Base-by-base conservation (phyloP, 331 rosid species). In the Stylosanthes scabra region DNA sequence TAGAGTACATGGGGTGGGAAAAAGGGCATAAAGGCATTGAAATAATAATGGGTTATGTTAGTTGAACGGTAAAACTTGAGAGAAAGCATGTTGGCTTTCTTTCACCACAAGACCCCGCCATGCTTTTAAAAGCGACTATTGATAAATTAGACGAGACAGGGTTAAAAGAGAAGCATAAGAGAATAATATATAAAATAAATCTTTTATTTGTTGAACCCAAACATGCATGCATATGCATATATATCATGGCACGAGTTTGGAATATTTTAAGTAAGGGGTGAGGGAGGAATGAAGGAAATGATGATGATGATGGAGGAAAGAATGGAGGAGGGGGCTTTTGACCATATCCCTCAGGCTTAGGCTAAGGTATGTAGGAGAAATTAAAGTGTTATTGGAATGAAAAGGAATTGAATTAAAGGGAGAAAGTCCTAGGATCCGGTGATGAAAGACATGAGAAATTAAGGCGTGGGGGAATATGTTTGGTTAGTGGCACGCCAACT, bases 391-490 rank as follows among this genome's bases (percentile, higher is more conserved):
- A 72, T 63, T 31, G 50, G 73, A 82, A 59, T 20, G 25, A 20
- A 20, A 20, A 20, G 25, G 25, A 20, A 20, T 20, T 20, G 25
- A 20, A 20, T 20, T 20, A 20, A 20, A 20, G 25, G 74, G 76
- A 76, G 76, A 76, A 82, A 82, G 82, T 79, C 90, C 85, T 93
- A 84, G 97, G 97, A 93, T 91, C 97, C 80, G 92, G 92, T 91
- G 92, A 79, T 40, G 74, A 77, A 83, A 86, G 76, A 80, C 66
- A 59, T 66, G 80, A 62, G 71, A 71, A 63, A 15, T 52, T 70
- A 85, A 91, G 93, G 98, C 97, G 96, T 89, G 97, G 84, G 86
- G 88, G 90, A 89, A 88, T 86, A 90, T 91, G 89, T 77, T 87
- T 86, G 84, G 83, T 54, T 52, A 77, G 86, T 74, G 84, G 91